Percentiles rank a stretch among this genome's conserved stretches.
These are phyloP conservation scores for Cicer yamashitae DNA, from an alignment of 306 rosid species.

Conservation along the genomic window DNA sequence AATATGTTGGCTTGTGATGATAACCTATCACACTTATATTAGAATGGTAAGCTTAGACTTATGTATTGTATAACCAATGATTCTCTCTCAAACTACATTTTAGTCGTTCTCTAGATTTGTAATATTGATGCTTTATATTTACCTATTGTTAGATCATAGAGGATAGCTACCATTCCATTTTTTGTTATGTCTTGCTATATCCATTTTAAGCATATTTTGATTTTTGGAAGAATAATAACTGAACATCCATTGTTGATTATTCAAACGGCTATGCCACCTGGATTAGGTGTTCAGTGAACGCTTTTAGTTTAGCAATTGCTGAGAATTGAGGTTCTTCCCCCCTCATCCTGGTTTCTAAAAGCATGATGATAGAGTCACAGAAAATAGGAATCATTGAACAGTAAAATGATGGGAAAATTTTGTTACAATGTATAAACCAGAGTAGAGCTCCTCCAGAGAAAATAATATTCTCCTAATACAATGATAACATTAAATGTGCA, in stretches of 20 bases:
- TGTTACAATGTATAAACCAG: too few species aligned
- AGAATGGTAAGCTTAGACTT: slow-evolving; percentile 23
- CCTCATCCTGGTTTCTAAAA: slow-evolving; percentile 12
- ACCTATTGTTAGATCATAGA: slow-evolving; percentile 11
- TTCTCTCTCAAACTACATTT: slow-evolving; percentile 21
- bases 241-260: slow-evolving; percentile 6
- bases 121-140: slow-evolving; percentile 7
- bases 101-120: slow-evolving; percentile 8
- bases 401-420: too few species aligned
- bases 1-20: background rate
- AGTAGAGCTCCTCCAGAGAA: too few species aligned
- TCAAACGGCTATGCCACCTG: background rate
- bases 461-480: too few species aligned
- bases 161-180: background rate
- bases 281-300: slow-evolving; percentile 20
- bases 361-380: background rate
- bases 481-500: too few species aligned
- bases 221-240: slow-evolving; percentile 11
- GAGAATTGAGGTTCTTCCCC: background rate
- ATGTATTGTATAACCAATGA: background rate
- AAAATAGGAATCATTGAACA: too few species aligned
- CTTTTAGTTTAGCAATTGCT: slow-evolving; percentile 30
- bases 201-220: slow-evolving; percentile 18
- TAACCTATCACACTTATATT: background rate
- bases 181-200: slow-evolving; percentile 8